These are phyloP conservation scores for Chlorella sp. DNA, from an alignment of 139 green algal species.

Conservation along the genomic window DNA sequence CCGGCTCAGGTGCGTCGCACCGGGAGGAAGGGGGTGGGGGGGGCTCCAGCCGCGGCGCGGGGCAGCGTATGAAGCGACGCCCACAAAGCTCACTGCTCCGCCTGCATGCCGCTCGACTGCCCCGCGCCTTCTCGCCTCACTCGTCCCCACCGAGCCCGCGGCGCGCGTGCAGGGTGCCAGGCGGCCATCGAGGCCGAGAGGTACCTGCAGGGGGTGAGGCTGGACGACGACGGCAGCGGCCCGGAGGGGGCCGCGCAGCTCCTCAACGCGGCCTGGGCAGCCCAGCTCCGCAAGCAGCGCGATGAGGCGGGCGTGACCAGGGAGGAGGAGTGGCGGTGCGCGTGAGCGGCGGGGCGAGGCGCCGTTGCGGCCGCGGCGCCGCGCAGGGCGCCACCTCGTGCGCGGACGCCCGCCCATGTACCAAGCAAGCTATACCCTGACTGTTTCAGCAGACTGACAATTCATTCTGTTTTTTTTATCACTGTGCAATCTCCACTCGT, in stretches of 20 bases:
- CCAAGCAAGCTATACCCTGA: no score
- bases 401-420: no score
- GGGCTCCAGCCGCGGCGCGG: not conserved
- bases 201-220: slow-evolving; percentile 42
- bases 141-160: not conserved
- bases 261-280: slow-evolving; percentile 37
- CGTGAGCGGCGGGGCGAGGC: no score
- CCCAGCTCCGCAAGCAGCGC: slow-evolving; percentile 36
- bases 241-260: slow-evolving; percentile 14
- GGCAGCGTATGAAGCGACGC: not conserved
- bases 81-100: not conserved
- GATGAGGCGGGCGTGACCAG: no score
- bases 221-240: slow-evolving; percentile 10
- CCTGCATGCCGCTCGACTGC: not conserved
- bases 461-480: no score
- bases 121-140: not conserved
- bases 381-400: no score
- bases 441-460: no score
- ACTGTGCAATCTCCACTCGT: no score
- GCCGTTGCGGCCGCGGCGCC: no score
- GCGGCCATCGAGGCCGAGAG: slow-evolving; percentile 70
- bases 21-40: not conserved
- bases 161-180: slow-evolving; percentile 61
- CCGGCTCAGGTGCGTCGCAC: slow-evolving; percentile 42
- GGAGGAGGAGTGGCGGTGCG: no score